Base-by-base conservation (phyloP, 176 grass and related monocot species). In the Aegilops longissima region DNA sequence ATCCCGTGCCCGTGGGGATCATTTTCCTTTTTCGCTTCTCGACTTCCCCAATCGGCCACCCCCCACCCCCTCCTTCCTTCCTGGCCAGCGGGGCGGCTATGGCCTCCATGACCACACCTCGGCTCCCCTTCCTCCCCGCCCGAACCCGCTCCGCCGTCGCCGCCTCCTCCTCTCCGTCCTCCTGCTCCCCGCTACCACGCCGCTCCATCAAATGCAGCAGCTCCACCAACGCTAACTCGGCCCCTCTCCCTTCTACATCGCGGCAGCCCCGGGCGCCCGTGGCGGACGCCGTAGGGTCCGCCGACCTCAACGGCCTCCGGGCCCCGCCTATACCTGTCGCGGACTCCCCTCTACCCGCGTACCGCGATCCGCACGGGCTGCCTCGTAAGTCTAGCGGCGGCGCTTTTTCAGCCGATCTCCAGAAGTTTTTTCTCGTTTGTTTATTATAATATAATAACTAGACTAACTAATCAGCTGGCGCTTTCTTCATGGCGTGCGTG, bases 141-240 rank as follows among this genome's bases (percentile, higher is more conserved):
- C 77, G 63, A 38, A 54, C 31, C 39, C 39, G 33, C 78, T 33
- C 36, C 62, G 6, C 83, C 54, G 18, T 39, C 34, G 20, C 62
- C 63, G 3, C 69, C 52, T 20, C 52, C 34, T 81, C 39, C 3
- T 16, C 65, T 18, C 18, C 52, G 7, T 4, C 63, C 9, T 58
- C 31, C 1, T 39, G 61, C 82, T 65, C 47, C 34, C 44, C 24
- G 25, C 23, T 39, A 21, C 59, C 39, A 44, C 52, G 73, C 27
- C 62, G 21, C 14, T 51, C 62, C 52, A 24, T 85, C 18, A 88
- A 88, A 88, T 91, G 86, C 82, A 70, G 70, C 71, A 64, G 80
- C 75, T n/a, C 33, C 58, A 35, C 45, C 71, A 56, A n/a, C 42
- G 61, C 49, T 36, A 59, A 42, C 45, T 70, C 80, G 10, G 44